Conservation (phyloP, 441 rosid genomes). For the Euphorbia corollata region DNA sequence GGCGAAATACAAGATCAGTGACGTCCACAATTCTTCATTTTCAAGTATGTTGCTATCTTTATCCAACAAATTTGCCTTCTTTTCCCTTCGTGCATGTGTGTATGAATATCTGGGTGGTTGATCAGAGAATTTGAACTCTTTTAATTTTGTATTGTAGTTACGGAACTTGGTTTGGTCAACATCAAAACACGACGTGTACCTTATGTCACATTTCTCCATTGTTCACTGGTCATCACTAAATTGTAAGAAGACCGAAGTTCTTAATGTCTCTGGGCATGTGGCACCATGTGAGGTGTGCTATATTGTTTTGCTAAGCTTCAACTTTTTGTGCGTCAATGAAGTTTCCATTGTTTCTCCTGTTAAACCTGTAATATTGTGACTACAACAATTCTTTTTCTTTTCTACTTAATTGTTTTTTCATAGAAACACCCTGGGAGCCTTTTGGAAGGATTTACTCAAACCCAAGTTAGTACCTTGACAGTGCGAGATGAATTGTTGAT, state of each 20-base stretch:
- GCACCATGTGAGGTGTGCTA: conserved; percentile 68
- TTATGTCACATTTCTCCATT: conserved; percentile 70
- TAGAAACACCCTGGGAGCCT: conserved; percentile 89
- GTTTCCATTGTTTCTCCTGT: not conserved
- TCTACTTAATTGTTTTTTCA: not conserved
- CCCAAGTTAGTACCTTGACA: conserved; percentile 91
- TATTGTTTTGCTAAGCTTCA: not conserved
- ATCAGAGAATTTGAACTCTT: conserved; percentile 11
- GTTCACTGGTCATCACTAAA: conserved; percentile 83
- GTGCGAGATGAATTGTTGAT: conserved; percentile 73
- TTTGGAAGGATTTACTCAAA: conserved; percentile 81
- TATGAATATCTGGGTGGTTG: not conserved
- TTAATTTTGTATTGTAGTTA: conserved; percentile 41
- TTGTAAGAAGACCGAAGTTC: conserved; percentile 55
- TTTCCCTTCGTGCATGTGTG: not conserved
- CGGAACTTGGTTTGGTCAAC: conserved; percentile 95
- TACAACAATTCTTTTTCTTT: not conserved
- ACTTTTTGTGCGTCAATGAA: conserved; percentile 8
- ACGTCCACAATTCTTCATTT: conserved; percentile 50
- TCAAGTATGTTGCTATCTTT: conserved; percentile 27
- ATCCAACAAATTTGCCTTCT: conserved; percentile 1
- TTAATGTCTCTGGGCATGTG: conserved; percentile 82
- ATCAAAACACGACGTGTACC: conserved; percentile 84
- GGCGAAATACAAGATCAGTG: conserved; percentile 48
- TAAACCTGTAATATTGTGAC: not conserved